These are phyloP conservation scores for Macrotyloma uniflorum DNA, from an alignment of 306 rosid genomes.

Conservation along the genomic window DNA sequence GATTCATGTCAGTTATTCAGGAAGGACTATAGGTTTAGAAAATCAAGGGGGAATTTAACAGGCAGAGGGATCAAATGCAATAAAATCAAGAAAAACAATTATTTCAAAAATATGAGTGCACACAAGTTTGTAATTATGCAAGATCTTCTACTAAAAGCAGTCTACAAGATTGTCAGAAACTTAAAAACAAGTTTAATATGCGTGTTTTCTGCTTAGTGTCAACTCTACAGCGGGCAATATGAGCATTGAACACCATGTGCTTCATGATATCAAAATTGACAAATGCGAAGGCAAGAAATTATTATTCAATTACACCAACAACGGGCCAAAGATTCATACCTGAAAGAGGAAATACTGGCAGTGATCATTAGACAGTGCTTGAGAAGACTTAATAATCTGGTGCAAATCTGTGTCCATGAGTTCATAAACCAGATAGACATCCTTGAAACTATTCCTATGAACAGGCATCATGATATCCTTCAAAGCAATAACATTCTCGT, in stretches of 20 bases:
- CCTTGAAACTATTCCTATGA: slow-evolving; percentile 72
- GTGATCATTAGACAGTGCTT: slow-evolving; percentile 80
- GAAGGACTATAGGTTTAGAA: neutral
- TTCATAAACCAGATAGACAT: slow-evolving; percentile 90
- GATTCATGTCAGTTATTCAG: slow-evolving; percentile 1
- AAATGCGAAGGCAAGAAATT: slow-evolving; percentile 21
- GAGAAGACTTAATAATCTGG: slow-evolving; percentile 91
- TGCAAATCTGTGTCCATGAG: slow-evolving; percentile 98
- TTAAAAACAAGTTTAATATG: slow-evolving; percentile 2
- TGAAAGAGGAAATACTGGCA: slow-evolving; percentile 96
- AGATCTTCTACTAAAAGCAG: neutral
- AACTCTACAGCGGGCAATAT: neutral
- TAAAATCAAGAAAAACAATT: neutral
- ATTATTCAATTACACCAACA: neutral
- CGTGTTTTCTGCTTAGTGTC: neutral
- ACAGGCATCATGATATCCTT: slow-evolving; percentile 93
- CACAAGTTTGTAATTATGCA: neutral
- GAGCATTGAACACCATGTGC: neutral
- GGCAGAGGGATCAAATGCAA: slow-evolving; percentile 25
- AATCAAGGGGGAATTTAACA: neutral
- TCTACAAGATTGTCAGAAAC: slow-evolving; percentile 10
- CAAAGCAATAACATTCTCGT: slow-evolving; percentile 81
- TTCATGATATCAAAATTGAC: slow-evolving; percentile 8
- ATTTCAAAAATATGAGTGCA: neutral
- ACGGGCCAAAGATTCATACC: slow-evolving; percentile 48